phyloP scores from a whole-genome alignment of 331 rosid species.

The Arachis monticola region DNA sequence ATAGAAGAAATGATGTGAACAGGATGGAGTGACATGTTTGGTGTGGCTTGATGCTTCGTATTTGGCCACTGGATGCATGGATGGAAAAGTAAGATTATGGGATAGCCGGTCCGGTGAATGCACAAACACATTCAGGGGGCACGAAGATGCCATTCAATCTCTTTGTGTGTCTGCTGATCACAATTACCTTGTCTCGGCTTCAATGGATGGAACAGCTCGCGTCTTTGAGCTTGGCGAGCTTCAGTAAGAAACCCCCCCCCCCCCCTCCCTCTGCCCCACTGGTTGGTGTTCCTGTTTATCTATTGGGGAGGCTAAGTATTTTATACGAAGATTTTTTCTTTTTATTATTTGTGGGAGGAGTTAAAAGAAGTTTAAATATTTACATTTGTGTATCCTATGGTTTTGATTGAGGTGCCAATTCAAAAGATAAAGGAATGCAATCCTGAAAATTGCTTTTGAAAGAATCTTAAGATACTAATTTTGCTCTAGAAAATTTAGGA shows the following conservation, averaged over 20 bases:
- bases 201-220: slow-evolving; percentile 81
- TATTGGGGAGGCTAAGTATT: neutral
- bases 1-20: too few relatives aligned
- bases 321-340: neutral
- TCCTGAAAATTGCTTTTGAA: too few relatives aligned
- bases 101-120: slow-evolving; percentile 86
- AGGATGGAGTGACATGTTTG: too few relatives aligned
- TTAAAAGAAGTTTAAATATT: neutral
- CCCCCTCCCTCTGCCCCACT: too few relatives aligned
- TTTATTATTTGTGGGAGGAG: neutral
- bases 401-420: too few relatives aligned
- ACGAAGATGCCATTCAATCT: slow-evolving; percentile 65
- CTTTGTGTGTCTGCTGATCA: slow-evolving; percentile 64
- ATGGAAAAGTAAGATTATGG: slow-evolving; percentile 80
- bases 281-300: neutral
- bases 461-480: too few relatives aligned
- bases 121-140: slow-evolving; percentile 69
- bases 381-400: too few relatives aligned
- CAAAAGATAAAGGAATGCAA: too few relatives aligned
- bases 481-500: too few relatives aligned
- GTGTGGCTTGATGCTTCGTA: slow-evolving; percentile 70
- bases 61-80: slow-evolving; percentile 78
- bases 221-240: slow-evolving; percentile 69
- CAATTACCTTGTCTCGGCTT: slow-evolving; percentile 73
- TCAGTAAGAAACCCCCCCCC: slow-evolving; percentile 35